Percentiles rank a stretch among this genome's conserved stretches.
Evolutionary conservation across 2,329 filamentous ascomycete species (phyloP).

Genomic region (Lasiodiplodia gonubiensis): DNA sequence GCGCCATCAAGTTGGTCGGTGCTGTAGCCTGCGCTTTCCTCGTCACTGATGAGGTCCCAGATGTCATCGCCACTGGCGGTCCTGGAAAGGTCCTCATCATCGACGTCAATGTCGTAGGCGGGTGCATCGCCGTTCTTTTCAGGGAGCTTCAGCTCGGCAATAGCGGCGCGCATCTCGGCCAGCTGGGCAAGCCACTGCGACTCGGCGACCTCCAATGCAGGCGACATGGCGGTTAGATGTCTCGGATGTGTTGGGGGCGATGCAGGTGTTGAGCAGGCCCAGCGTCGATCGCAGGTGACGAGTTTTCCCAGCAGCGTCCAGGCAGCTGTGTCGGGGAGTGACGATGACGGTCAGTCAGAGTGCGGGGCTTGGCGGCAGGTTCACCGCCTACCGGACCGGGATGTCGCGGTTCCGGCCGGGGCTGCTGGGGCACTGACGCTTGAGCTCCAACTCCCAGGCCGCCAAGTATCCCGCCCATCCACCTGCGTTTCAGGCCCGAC

Average conservation of each 20-base stretch:
- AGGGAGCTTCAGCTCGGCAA: slow-evolving; percentile 72
- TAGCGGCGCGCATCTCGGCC: slow-evolving; percentile 81
- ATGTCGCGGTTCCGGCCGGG: slow-evolving; percentile 6
- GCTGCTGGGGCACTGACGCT: neutral
- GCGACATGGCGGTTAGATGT: slow-evolving; percentile 41
- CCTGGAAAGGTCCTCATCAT: slow-evolving; percentile 68
- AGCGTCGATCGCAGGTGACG: neutral
- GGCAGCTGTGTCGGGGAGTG: neutral
- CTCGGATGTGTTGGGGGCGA: neutral
- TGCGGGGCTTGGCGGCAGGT: neutral
- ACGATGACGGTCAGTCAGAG: neutral
- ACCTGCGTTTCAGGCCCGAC: slow-evolving; percentile 27
- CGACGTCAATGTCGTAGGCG: slow-evolving; percentile 65
- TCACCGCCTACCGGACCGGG: slow-evolving; percentile 16
- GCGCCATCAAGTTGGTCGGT: slow-evolving; percentile 68
- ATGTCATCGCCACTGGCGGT: slow-evolving; percentile 77
- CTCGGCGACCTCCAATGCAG: slow-evolving; percentile 52
- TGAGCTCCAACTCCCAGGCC: slow-evolving; percentile 19
- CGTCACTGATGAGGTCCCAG: slow-evolving; percentile 88
- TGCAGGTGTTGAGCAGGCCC: neutral
- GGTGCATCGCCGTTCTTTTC: slow-evolving; percentile 52
- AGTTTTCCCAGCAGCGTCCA: neutral
- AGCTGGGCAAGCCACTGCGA: slow-evolving; percentile 85
- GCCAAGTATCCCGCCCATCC: slow-evolving; percentile 18
- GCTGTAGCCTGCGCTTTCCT: slow-evolving; percentile 68